Conservation (phyloP, 2,329 filamentous ascomycete genomes). For the Rhinocladiella similis region DNA sequence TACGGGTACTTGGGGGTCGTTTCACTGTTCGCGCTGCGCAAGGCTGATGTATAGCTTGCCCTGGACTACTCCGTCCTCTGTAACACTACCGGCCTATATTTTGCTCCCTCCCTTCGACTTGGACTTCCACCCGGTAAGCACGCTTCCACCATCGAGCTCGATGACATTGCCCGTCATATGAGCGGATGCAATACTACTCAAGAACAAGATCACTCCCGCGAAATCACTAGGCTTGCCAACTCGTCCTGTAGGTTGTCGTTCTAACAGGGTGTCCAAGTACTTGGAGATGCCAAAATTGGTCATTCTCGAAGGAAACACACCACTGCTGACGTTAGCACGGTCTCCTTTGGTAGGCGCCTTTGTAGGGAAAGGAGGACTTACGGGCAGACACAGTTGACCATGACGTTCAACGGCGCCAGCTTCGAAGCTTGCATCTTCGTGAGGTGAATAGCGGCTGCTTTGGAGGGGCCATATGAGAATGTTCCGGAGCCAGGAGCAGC, state of each 20-base stretch:
- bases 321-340: conserved; percentile 33
- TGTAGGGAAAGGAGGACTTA: conserved; percentile 12
- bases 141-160: conserved; percentile 50
- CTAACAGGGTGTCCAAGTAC: conserved; percentile 49
- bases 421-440: conserved; percentile 53
- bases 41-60: background rate
- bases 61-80: background rate
- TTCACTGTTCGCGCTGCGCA: background rate
- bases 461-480: conserved; percentile 53
- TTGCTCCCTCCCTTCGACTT: conserved; percentile 30
- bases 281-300: conserved; percentile 54
- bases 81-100: conserved; percentile 16
- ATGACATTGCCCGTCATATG: conserved; percentile 48
- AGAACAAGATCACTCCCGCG: conserved; percentile 47
- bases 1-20: background rate
- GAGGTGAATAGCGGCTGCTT: conserved; percentile 55
- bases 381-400: conserved; percentile 48
- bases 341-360: background rate
- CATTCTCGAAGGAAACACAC: conserved; percentile 56
- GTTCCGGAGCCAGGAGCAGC: conserved; percentile 54
- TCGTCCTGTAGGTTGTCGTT: conserved; percentile 47
- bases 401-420: conserved; percentile 53
- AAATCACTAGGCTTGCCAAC: conserved; percentile 52
- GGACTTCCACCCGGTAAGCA: conserved; percentile 43
- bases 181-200: conserved; percentile 41